These are phyloP conservation scores for Nothophaeocryptopus gaeumannii DNA, from an alignment of 2,329 filamentous ascomycete species.

Conservation along the genomic window DNA sequence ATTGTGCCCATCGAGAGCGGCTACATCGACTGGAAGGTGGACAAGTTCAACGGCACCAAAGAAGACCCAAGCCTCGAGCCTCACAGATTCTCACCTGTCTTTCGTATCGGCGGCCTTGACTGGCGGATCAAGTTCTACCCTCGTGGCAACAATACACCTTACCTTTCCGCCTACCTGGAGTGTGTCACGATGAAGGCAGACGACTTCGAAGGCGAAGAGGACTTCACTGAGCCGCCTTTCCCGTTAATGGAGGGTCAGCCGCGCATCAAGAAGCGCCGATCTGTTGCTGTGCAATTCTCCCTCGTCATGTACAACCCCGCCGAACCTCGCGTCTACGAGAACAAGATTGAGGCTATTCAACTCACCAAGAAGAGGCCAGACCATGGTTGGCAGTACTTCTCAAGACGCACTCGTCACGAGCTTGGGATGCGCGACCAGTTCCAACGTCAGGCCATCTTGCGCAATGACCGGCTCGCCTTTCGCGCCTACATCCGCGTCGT, in stretches of 20 bases:
- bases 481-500: slow-evolving; percentile 61
- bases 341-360: slow-evolving; percentile 56
- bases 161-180: slow-evolving; percentile 60
- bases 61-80: slow-evolving; percentile 58
- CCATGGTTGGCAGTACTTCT: slow-evolving; percentile 63
- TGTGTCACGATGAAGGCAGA: slow-evolving; percentile 49
- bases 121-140: slow-evolving; percentile 67
- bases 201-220: slow-evolving; percentile 25
- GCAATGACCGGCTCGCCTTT: slow-evolving; percentile 60
- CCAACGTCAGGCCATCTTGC: slow-evolving; percentile 58
- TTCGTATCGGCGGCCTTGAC: slow-evolving; percentile 58
- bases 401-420: slow-evolving; percentile 55
- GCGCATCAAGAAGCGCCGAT: slow-evolving; percentile 40
- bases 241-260: slow-evolving; percentile 27
- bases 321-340: slow-evolving; percentile 58
- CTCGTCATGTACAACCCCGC: slow-evolving; percentile 63
- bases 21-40: slow-evolving; percentile 58
- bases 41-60: slow-evolving; percentile 58
- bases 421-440: slow-evolving; percentile 57
- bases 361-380: slow-evolving; percentile 59
- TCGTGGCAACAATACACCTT: slow-evolving; percentile 57
- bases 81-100: slow-evolving; percentile 57
- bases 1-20: slow-evolving; percentile 53
- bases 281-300: slow-evolving; percentile 58
- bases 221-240: slow-evolving; percentile 29